Conservation (phyloP, 495 filamentous ascomycete species). For the Annulohypoxylon nitens region DNA sequence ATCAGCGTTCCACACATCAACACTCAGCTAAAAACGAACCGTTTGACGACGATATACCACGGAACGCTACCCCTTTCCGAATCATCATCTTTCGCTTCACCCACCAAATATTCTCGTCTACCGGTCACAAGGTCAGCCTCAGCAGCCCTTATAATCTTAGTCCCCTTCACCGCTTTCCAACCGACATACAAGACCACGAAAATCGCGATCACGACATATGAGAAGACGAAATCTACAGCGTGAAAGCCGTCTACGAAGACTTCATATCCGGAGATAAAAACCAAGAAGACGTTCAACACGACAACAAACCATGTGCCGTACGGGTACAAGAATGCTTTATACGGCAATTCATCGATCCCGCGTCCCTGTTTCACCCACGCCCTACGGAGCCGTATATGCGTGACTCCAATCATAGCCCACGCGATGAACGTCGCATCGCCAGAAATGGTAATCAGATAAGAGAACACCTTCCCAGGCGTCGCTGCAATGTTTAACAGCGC, state of each 20-base stretch:
- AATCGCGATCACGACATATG: slow-evolving; percentile 69
- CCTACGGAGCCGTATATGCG: slow-evolving; percentile 66
- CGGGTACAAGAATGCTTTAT: slow-evolving; percentile 70
- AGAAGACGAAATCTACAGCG: slow-evolving; percentile 58
- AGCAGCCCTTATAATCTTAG: slow-evolving; percentile 58
- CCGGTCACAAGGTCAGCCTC: slow-evolving; percentile 71
- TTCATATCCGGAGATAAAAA: slow-evolving; percentile 61
- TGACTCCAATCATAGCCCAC: slow-evolving; percentile 72
- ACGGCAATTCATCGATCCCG: slow-evolving; percentile 68
- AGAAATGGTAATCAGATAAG: slow-evolving; percentile 68
- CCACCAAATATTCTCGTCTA: slow-evolving; percentile 53
- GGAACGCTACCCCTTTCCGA: slow-evolving; percentile 11
- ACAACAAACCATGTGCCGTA: slow-evolving; percentile 71
- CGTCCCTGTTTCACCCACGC: slow-evolving; percentile 71
- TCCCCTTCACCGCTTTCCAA: slow-evolving; percentile 65
- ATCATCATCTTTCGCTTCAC: background rate
- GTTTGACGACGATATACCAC: slow-evolving; percentile 46
- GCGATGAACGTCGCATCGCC: slow-evolving; percentile 71
- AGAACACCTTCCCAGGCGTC: slow-evolving; percentile 67
- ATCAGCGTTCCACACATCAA: background rate
- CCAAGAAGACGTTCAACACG: slow-evolving; percentile 64
- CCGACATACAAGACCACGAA: slow-evolving; percentile 68
- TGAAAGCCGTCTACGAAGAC: slow-evolving; percentile 63
- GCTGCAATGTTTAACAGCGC: slow-evolving; percentile 68
- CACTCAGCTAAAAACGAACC: slow-evolving; percentile 32